Base-by-base conservation (phyloP, 345 rosid species). In the Barbarea vulgaris region DNA sequence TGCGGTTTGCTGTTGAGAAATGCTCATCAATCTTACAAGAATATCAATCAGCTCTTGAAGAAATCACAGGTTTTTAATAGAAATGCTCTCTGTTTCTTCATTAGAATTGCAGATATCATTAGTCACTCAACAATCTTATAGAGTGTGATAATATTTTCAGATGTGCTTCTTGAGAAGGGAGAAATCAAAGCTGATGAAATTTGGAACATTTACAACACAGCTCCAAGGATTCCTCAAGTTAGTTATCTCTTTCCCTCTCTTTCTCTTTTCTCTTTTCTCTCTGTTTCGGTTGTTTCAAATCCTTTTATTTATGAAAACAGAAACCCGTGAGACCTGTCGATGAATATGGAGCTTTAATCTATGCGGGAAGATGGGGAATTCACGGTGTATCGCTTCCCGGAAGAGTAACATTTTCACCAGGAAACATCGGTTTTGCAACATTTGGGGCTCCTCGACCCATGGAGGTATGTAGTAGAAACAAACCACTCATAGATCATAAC, bases 331-430 rank as follows among this genome's bases (percentile, higher is more conserved):
- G 77, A 58, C 88, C 91, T 19, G 77, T 94, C 14, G 97, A 94
- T 31, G 97, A 93, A 74, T 88, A 85, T 80, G 97, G 97, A 68
- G 89, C 96, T 48, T 85, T 91, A 36, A 84, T 93, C 58, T 89
- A 91, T 86, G 93, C 96, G 66, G 97, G 98, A 59, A 83, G 98
- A 73, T 93, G 98, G 98, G 98, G 96, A 56, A 83, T 89, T 60
- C 89, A 91, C 54, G 96, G 97, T 39, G 83, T 88, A 54, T 78
- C 91, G 1, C 91, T 91, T 56, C 97, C 98, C 0, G 98, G 96
- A 27, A 86, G 98, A 81, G 97, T 85, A 41, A 94, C 98, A n/a
- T 94, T 88, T 85, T 89, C 96, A 21, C 98, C 98, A 21, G 98
- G 98, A 72, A 91, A 89, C 87, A 82, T 85, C 9, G 98, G 98